Evolutionary conservation across 1,139 yeast species (phyloP), one percentile per base, ranked within the genome.

Genomic region (Ogataea hybrid): DNA sequence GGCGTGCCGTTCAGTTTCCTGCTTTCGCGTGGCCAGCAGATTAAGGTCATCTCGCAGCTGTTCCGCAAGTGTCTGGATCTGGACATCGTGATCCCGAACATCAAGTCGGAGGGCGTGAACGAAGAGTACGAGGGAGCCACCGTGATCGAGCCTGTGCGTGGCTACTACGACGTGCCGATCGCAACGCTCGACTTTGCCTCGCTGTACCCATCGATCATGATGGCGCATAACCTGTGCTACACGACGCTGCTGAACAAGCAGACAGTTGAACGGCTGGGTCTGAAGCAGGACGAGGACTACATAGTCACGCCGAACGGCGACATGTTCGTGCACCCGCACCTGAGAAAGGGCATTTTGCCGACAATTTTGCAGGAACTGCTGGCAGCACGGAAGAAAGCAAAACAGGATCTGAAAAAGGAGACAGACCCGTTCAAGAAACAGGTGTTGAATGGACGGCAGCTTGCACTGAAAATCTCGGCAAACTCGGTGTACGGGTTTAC

Each of bases 91-190:
- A 83, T 92, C 32, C 99, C 99, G 0, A 92, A 92, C 59, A 72
- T 90, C 79, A 83, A 77, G 54, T 80, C 83, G 49, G 95, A 84
- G 56, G 96, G 94, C 2, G 68, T 77, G 6, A 78, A 82, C 47
- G 97, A 90, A 62, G 97, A 90, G 61, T 94, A 90, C 59, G 98
- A 94, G 65, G 99, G 99, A 67, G 99, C 98, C 4, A 94, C 98
- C 0, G 99, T 94, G 53, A 94, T 94, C 63, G 98, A 94, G 61
- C 99, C 99, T 1, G 74, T 73, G 11, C 77, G 97, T 62, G 98
- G 98, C 0, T 94, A 89, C 64, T 94, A 94, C 57, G 96, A 89
- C 64, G 92, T 86, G 8, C 99, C 99, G 0, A 92, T 94, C 60
- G 96, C 98, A 2, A 94, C 99, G 0, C 72, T 94, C 53, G 99